These are phyloP conservation scores for Trametopsis cervina DNA, from an alignment of 768 basidiomycete species.

Conservation along the genomic window DNA sequence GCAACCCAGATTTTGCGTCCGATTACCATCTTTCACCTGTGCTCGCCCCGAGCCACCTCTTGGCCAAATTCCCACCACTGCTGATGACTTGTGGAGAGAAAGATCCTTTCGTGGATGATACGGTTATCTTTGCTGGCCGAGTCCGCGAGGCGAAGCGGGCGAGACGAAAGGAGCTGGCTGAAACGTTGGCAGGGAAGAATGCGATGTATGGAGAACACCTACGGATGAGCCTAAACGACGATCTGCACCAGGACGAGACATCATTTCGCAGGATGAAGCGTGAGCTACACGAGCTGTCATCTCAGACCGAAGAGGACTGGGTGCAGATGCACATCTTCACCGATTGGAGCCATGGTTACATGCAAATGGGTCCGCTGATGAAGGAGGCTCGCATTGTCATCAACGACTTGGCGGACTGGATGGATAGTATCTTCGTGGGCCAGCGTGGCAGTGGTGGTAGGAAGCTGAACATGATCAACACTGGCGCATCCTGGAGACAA, in stretches of 20 bases:
- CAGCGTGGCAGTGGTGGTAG: conserved; percentile 5
- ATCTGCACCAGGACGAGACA: conserved; percentile 20
- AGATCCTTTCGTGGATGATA: conserved; percentile 92
- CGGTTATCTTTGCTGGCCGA: conserved; percentile 91
- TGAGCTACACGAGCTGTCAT: conserved; percentile 53
- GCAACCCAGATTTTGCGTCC: conserved; percentile 88
- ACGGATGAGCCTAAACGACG: conserved; percentile 44
- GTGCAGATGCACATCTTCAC: conserved; percentile 89
- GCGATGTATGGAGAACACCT: conserved; percentile 55
- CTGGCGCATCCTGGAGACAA: conserved; percentile 9
- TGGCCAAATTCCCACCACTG: conserved; percentile 91
- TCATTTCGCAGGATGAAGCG: conserved; percentile 35
- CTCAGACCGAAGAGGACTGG: conserved; percentile 89
- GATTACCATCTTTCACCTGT: conserved; percentile 98
- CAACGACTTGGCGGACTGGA: conserved; percentile 86
- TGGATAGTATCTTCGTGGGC: conserved; percentile 61
- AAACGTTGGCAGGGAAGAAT: conserved; percentile 52
- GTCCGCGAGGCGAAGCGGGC: conserved; percentile 92
- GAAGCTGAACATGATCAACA: neutral
- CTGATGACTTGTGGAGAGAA: conserved; percentile 95
- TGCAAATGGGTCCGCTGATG: conserved; percentile 91
- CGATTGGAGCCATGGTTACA: conserved; percentile 96
- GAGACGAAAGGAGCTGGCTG: conserved; percentile 66
- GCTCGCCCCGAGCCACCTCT: conserved; percentile 71
- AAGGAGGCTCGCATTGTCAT: conserved; percentile 73